Percentiles rank a stretch among this genome's conserved stretches.
phyloP scores from a whole-genome alignment of 2,329 filamentous ascomycete species.

The Alternaria solani region DNA sequence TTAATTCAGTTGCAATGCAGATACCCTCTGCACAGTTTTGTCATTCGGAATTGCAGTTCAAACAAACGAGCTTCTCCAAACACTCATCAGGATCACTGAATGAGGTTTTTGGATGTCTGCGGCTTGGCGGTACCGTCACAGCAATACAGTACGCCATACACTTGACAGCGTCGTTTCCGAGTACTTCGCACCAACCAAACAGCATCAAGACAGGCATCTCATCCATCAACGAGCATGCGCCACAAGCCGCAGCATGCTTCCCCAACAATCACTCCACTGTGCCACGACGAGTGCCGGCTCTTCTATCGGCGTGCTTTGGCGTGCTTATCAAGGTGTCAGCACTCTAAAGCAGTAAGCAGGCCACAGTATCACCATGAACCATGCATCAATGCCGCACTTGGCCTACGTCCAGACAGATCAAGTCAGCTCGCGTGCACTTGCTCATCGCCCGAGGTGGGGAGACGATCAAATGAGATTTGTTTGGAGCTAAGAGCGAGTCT shows the following conservation, averaged over 20 bases:
- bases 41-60: background rate
- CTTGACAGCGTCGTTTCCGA: constrained; percentile 1
- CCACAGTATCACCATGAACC: constrained; percentile 9
- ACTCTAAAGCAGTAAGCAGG: constrained; percentile 33
- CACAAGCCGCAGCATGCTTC: constrained; percentile 10
- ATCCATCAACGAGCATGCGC: constrained; percentile 12
- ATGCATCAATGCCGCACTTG: constrained; percentile 14
- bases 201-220: background rate
- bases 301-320: constrained; percentile 32
- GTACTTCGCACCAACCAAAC: constrained; percentile 6
- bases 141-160: background rate
- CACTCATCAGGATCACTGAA: too few relatives aligned
- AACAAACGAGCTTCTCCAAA: background rate
- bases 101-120: background rate
- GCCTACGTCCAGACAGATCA: constrained; percentile 29
- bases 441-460: constrained; percentile 22
- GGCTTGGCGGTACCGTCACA: background rate
- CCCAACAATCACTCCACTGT: constrained; percentile 14
- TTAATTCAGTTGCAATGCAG: background rate
- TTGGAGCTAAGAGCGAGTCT: constrained; percentile 32
- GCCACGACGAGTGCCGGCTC: constrained; percentile 13
- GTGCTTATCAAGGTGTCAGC: constrained; percentile 25
- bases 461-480: constrained; percentile 31
- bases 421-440: constrained; percentile 19
- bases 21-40: background rate